Conservation (phyloP, 768 basidiomycete genomes). For the Lyophyllum atratum region DNA sequence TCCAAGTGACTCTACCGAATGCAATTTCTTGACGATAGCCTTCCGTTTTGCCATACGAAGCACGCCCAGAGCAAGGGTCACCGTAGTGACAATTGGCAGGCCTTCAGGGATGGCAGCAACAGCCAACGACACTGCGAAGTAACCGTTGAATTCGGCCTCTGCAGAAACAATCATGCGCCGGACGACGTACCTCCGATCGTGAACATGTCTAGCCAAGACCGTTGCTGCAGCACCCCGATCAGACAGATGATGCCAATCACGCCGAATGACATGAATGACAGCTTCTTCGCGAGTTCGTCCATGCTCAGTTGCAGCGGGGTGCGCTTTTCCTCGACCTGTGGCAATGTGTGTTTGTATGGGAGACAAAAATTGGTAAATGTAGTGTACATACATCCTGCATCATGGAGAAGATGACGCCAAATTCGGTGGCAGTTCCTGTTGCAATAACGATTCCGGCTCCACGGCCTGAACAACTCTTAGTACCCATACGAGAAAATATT, state of each 20-base stretch:
- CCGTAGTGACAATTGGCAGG: constrained; percentile 94
- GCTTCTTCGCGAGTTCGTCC: constrained; percentile 94
- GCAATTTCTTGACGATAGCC: constrained; percentile 96
- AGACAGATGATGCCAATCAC: constrained; percentile 93
- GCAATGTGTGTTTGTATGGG: not conserved
- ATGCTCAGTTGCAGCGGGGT: constrained; percentile 92
- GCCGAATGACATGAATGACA: constrained; percentile 90
- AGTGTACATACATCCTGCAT: constrained; percentile 85
- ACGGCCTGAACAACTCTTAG: constrained; percentile 48
- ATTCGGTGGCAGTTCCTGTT: constrained; percentile 84
- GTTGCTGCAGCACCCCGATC: constrained; percentile 81
- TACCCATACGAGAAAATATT: not conserved
- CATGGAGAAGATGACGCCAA: constrained; percentile 96
- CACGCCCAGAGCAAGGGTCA: constrained; percentile 94
- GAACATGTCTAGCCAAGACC: constrained; percentile 97
- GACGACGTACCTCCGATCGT: constrained; percentile 85
- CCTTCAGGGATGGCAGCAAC: constrained; percentile 99
- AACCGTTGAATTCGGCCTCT: not conserved
- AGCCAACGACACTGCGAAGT: constrained; percentile 80
- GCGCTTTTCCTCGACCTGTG: constrained; percentile 76
- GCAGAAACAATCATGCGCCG: not conserved
- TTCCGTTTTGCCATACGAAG: constrained; percentile 92
- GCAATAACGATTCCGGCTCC: constrained; percentile 90
- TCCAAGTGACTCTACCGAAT: constrained; percentile 91
- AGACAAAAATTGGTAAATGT: constrained; percentile 12